Base-by-base conservation (phyloP, 345 rosid species). In the Abelmoschus esculentus region DNA sequence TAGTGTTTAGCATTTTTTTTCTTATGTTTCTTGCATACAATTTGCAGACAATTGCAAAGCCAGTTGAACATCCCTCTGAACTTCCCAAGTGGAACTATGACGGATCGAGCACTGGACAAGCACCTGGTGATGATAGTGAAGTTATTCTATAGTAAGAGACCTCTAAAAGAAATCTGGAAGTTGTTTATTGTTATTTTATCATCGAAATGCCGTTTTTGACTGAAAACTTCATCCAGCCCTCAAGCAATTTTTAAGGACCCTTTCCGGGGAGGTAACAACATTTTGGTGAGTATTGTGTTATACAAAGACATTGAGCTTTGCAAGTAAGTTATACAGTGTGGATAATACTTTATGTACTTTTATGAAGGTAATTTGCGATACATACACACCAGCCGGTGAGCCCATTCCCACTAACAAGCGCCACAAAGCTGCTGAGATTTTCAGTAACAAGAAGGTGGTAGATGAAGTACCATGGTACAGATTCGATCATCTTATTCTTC, bases 391-490 rank as follows among this genome's bases (percentile, higher is more conserved):
- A 34, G 89, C 87, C 42, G 99, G 97, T 12, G 90, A 95, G 77
- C 97, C 97, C 29, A 95, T 95, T 79, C 99, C 99, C n/a, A 91
- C 96, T 4, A 95, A 95, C 93, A 95, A 95, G 80, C 96, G 97
- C 57, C 84, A 87, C 63, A 87, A 70, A 77, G 98, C 97, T 71
- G 96, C 96, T 71, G 82, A 89, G 77, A 82, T 91, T 61, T 93
- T 93, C 82, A 80, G 78, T 54, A 79, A 84, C 79, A 69, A 79
- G 74, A 89, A 87, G 83, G 99, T 95, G 72, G 57, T 74, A 19
- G 79, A 75, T 56, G 89, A 89, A 82, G 64, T 89, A 14, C 89
- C 99, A 82, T 95, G 99, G 99, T 91, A 75, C 14, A 84, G 31
- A 67, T 32, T 32, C 64, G 13, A 56, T 42, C 44, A 5, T 18